Conservation (phyloP, 139 green algal genomes). For the Ettlia oleoabundans region DNA sequence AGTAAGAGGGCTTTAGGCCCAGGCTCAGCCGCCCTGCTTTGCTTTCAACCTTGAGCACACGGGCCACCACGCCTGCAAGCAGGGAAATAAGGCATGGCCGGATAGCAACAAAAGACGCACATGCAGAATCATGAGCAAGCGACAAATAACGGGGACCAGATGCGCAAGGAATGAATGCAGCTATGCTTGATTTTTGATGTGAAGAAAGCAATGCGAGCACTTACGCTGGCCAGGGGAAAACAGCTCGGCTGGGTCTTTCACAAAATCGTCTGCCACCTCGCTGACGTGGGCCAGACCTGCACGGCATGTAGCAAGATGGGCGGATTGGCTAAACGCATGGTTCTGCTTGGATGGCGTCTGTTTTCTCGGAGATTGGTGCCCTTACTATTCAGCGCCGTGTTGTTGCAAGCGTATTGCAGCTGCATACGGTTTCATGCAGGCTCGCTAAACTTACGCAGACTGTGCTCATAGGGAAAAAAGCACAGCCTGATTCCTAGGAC, state of each 20-base stretch:
- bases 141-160: too few species aligned
- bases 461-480: not conserved
- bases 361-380: too few species aligned
- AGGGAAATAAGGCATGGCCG: not conserved
- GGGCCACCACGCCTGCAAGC: slow-evolving; percentile 68
- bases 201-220: not conserved
- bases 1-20: not conserved
- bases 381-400: too few species aligned
- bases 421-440: too few species aligned
- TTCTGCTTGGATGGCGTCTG: too few species aligned
- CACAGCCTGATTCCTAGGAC: too few species aligned
- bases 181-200: too few species aligned
- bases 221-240: slow-evolving; percentile 64
- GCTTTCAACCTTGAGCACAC: slow-evolving; percentile 76
- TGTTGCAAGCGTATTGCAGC: too few species aligned
- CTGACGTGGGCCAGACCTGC: slow-evolving; percentile 84
- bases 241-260: slow-evolving; percentile 64
- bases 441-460: too few species aligned
- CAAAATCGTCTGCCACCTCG: slow-evolving; percentile 76
- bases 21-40: not conserved
- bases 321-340: too few species aligned
- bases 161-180: not conserved
- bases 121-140: too few species aligned
- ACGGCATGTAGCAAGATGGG: not conserved
- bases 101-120: not conserved